A percentile compares a stretch with the other conserved stretches of the same genome.
Conservation (phyloP, 768 basidiomycete genomes). For the Terana coerulea region DNA sequence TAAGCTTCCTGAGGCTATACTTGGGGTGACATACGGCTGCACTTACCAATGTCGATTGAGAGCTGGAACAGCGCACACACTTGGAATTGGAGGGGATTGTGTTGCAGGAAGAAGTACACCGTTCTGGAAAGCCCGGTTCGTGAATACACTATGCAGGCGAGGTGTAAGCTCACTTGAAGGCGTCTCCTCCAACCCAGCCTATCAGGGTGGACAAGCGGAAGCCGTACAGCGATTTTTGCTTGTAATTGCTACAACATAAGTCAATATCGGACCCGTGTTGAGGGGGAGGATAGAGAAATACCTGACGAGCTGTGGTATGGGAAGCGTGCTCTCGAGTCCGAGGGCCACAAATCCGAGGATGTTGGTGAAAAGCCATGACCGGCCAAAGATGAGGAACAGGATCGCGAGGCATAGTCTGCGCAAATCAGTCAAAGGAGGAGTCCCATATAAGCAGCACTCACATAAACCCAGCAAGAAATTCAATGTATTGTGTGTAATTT, state of each 20-base stretch:
- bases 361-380: constrained; percentile 53
- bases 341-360: constrained; percentile 73
- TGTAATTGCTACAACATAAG: constrained; percentile 57
- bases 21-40: neutral
- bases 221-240: constrained; percentile 75
- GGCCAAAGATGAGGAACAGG: constrained; percentile 69
- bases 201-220: constrained; percentile 79
- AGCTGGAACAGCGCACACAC: constrained; percentile 82
- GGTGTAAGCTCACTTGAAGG: constrained; percentile 63
- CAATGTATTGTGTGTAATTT: constrained; percentile 72
- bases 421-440: neutral
- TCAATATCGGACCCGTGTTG: neutral
- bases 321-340: constrained; percentile 83
- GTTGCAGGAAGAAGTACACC: constrained; percentile 73
- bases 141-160: neutral
- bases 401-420: constrained; percentile 64
- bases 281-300: constrained; percentile 20
- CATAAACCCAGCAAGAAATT: constrained; percentile 80
- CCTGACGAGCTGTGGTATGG: constrained; percentile 83
- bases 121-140: constrained; percentile 41
- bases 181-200: constrained; percentile 82
- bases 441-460: constrained; percentile 28
- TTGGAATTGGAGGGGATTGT: constrained; percentile 76
- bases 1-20: constrained; percentile 12
- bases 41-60: constrained; percentile 71